Base-by-base conservation (phyloP, 805 yeast species). In the Naumovozyma baii region DNA sequence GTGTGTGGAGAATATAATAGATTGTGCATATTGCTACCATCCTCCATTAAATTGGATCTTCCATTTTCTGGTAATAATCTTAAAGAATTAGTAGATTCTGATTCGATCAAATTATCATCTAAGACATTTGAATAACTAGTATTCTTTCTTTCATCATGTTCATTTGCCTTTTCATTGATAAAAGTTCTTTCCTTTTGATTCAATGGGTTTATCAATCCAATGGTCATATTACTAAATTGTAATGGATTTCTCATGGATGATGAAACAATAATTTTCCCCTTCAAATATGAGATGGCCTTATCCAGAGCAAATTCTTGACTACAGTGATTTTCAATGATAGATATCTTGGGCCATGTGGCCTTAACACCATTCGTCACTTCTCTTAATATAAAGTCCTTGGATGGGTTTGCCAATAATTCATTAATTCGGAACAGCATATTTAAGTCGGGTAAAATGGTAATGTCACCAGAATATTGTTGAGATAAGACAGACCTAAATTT, bases 321-420 rank as follows among this genome's bases (percentile, higher is more conserved):
- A 59, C 95, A 85, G 54, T 87, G 95, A 60, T 90, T 88, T 48
- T 80, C 72, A 37, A 88, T 84, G 19, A 87, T 69, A 1, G 94
- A 75, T 4, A 90, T 61, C 52, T 84, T 83, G 0, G 95, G 94
- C 96, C 96, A 90, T 0, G 95, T 80, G 0, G 95, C 88, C 43
- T 82, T 67, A 0, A 94, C 90, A 1, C 96, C 97, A 47, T 94
- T 72, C 33, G 78, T 68, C 2, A 78, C 72, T 42, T 49, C 60
- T 32, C 80, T 81, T 36, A 77, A 57, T 29, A 87, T 57, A 50
- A 82, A 83, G 39, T 76, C 83, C 0, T 83, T 78, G 0, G 87
- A 73, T 2, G 98, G 98, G 54, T 90, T 88, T 16, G 74, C 68
- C 48, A 90, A 69, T 31, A 90, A 59, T 40, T 74, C 75, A 20